Evolutionary conservation across 352 stramenopile species (phyloP).

Genomic region (Globisporangium paddicum): DNA sequence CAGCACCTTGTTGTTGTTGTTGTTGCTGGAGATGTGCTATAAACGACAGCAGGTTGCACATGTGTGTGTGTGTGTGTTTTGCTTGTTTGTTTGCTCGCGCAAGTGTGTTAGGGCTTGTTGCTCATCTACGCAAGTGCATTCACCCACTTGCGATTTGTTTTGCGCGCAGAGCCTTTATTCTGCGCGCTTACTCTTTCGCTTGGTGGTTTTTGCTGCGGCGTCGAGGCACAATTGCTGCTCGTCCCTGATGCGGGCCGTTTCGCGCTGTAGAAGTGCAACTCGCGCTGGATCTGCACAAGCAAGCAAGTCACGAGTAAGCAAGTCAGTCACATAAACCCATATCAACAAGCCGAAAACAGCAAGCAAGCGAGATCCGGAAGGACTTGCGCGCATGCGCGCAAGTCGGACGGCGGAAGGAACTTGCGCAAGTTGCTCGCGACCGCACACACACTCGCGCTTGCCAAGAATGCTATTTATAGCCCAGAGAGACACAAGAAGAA

Average conservation of each 20-base stretch:
- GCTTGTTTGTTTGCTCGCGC: background rate
- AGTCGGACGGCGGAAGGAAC: background rate
- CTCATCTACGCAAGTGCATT: background rate
- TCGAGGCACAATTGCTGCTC: conserved; percentile 42
- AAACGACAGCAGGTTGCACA: background rate
- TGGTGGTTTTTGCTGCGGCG: conserved; percentile 15
- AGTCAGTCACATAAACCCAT: conserved; percentile 2
- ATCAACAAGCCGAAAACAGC: too few relatives aligned
- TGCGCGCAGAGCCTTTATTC: background rate
- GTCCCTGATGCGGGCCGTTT: conserved; percentile 51
- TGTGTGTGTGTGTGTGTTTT: background rate
- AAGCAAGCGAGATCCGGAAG: background rate
- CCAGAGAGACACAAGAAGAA: background rate
- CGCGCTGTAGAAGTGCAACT: conserved; percentile 45
- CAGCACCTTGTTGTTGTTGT: background rate
- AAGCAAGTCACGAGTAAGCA: background rate
- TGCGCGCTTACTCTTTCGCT: conserved; percentile 2
- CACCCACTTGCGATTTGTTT: background rate
- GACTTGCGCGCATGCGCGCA: background rate
- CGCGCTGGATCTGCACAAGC: conserved; percentile 37
- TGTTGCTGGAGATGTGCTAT: background rate
- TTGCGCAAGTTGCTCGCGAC: background rate
- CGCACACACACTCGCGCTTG: conserved; percentile 11
- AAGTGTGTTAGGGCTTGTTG: background rate
- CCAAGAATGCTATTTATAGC: conserved; percentile 1